Base-by-base conservation (phyloP, 805 yeast genomes). In the Suhomyces sp. region DNA sequence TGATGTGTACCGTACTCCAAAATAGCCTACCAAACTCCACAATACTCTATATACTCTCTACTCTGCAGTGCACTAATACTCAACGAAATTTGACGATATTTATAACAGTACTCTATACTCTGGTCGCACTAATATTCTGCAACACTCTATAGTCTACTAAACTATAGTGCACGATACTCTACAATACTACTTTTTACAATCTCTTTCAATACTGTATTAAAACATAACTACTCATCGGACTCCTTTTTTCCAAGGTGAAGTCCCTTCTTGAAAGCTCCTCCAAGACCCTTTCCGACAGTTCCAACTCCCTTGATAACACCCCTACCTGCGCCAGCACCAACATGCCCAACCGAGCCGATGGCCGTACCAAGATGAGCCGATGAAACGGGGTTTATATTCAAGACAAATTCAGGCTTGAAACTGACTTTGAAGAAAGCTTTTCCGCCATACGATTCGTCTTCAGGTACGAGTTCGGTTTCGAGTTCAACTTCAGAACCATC, bases 351-450 rank as follows among this genome's bases (percentile, higher is more conserved):
- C 6, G 63, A 61, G 39, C 76, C 78, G 40, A 80, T 79, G 37
- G 81, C 78, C 41, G 74, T 81, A 37, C 75, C 73, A 6, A 76
- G 74, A 45, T 69, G 58, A 55, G 72, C 61, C 12, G 76, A 46
- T 20, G 55, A 53, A 24, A 45, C 59, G 6, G 71, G 61, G 46
- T 62, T 61, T 53, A 80, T 78, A 48, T 73, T 76, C 39, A 83
- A 70, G 13, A 90, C 77, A 61, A 86, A 89, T 43, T 81, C 82
- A 2, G 97, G 96, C 57, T 79, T 76, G 73, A 90, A 91, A 3
- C 78, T 65, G 50, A 86, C 73, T 48, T 77, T 76, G 48, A 90
- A 67, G 53, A 79, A 80, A 4, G 87, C 73, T 4, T 76, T 71
- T 60, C 98, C 98, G 12, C 85, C 86, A 29, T 79, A 80, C 15